Evolutionary conservation across 192 early-diverging fungal genomes (phyloP), one percentile per base, ranked within the genome.

Genomic region (Martensiomyces pterosporus): DNA sequence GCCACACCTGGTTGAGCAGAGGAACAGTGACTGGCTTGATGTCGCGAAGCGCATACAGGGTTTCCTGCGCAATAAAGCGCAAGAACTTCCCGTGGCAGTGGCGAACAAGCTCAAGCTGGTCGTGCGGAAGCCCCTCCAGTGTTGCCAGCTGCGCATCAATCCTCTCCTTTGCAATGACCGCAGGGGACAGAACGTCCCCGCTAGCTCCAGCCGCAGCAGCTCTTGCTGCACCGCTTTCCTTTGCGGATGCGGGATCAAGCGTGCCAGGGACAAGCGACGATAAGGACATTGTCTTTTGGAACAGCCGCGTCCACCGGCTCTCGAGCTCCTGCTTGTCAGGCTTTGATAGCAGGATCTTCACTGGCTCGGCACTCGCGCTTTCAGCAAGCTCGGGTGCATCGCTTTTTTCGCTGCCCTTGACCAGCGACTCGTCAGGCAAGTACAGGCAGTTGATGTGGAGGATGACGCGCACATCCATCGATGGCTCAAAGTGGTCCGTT

Each of bases 391-490:
- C 25, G 9, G 17, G 37, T 3, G 16, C 29, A 2, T 15, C 6
- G 6, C 14, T 5, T 14, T 41, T 17, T 14, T 23, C 39, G 14
- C 17, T 21, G 24, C 19, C 42, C 15, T 17, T 36, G 10, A 35
- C 17, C 18, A 29, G 23, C 15, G 57, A 19, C 6, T 43, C 55
- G 17, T 49, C 50, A 9, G 72, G 58, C 24, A 67, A 27, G 25
- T 75, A 68, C 56, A 60, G 9, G 46, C 66, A 75, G 66, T 68
- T 68, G 22, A 75, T 59, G 29, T 75, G 72, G 33, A 75, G 18
- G 18, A 68, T 68, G 19, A 64, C 72, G 9, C 66, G 64, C 29
- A 75, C 66, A 22, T 52, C 54, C 33, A 53, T 26, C 46, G 63
- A 49, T 10, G 72, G 57, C 46, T 68, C 72, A 64, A 75, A 75